Conservation (phyloP, 768 basidiomycete genomes). For the Hemileccinum rubropunctum region DNA sequence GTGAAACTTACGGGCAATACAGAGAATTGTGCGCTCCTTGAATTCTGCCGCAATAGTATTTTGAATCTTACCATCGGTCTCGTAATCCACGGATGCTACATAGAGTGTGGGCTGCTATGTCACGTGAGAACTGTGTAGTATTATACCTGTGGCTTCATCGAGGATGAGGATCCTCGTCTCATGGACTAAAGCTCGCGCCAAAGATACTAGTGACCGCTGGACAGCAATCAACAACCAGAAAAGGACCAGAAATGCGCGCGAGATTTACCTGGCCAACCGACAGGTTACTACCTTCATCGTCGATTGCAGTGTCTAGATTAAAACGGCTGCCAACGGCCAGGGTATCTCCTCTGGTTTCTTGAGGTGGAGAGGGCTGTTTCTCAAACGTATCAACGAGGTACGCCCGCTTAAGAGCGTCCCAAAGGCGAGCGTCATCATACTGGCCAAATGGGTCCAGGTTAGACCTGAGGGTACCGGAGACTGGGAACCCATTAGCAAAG, state of each 20-base stretch:
- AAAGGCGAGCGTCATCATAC: constrained; percentile 76
- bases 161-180: constrained; percentile 81
- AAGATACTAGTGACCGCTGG: constrained; percentile 78
- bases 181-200: constrained; percentile 88
- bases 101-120: background rate
- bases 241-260: too few relatives aligned
- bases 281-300: constrained; percentile 84
- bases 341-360: constrained; percentile 38
- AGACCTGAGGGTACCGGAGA: constrained; percentile 77
- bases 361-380: constrained; percentile 20
- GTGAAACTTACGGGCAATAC: constrained; percentile 71
- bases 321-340: constrained; percentile 51
- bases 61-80: constrained; percentile 90
- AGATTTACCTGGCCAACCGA: constrained; percentile 55
- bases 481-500: constrained; percentile 27
- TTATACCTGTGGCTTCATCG: constrained; percentile 80
- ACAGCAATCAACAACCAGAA: background rate
- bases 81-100: constrained; percentile 80
- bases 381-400: constrained; percentile 66
- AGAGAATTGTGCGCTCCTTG: constrained; percentile 77
- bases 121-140: background rate
- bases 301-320: constrained; percentile 78
- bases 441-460: constrained; percentile 89
- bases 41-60: constrained; percentile 86
- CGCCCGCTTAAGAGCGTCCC: constrained; percentile 85